These are phyloP conservation scores for Amphibolis antarctica DNA, from an alignment of 106 monocot species.

Conservation along the genomic window DNA sequence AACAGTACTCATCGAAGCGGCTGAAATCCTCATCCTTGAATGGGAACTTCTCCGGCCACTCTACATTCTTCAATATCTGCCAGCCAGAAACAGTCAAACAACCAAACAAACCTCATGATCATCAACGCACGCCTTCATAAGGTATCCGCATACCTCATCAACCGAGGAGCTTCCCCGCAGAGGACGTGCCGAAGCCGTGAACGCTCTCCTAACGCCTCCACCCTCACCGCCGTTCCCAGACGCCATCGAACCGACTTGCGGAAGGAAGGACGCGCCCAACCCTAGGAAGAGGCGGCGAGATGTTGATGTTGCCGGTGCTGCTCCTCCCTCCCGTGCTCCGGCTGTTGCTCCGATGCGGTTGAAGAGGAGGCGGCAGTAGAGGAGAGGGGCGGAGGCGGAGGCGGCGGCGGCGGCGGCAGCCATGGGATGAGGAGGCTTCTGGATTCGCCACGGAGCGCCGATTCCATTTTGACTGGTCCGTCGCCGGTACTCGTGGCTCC, in stretches of 20 bases:
- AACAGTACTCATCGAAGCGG: slow-evolving; percentile 74
- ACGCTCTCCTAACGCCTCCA: background rate
- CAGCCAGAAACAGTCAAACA: background rate
- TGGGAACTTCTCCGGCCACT: slow-evolving; percentile 87
- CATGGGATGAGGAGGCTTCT: too few species aligned
- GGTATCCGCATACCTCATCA: slow-evolving; percentile 41
- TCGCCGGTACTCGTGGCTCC: too few species aligned
- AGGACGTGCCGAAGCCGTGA: slow-evolving; percentile 46
- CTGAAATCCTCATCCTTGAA: slow-evolving; percentile 87
- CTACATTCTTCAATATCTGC: slow-evolving; percentile 77
- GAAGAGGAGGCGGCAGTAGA: background rate
- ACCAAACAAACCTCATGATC: background rate
- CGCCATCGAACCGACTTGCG: slow-evolving; percentile 29
- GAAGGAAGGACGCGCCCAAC: slow-evolving; percentile 35
- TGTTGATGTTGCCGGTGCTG: background rate
- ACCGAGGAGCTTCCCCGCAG: slow-evolving; percentile 50
- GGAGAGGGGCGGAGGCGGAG: background rate
- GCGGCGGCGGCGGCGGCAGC: too few species aligned
- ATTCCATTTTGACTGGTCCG: too few species aligned
- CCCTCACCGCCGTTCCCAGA: slow-evolving; percentile 22
- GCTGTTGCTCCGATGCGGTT: background rate
- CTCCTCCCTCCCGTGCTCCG: background rate
- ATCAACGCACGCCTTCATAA: background rate
- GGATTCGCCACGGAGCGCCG: too few species aligned
- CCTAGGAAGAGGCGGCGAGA: slow-evolving; percentile 63